Base-by-base conservation (phyloP, 176 grass and related monocot genomes). In the Luzula sylvatica region DNA sequence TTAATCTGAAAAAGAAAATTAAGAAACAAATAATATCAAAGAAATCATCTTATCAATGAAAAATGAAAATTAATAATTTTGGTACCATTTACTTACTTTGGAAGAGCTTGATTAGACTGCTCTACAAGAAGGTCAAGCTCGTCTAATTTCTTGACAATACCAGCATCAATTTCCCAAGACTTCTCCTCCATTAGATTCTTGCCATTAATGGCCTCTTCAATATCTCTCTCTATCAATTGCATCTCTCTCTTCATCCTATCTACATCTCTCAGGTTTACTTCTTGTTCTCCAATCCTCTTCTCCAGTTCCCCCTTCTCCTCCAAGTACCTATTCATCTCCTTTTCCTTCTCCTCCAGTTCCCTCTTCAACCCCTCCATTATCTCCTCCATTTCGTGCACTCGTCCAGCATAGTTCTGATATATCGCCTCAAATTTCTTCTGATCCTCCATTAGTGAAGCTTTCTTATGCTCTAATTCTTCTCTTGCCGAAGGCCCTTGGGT, bases 241-340 rank as follows among this genome's bases (percentile, higher is more conserved):
- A 90, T 71, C 59, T 98, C 85, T 65, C 75, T 78, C 4, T 45
- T 52, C 75, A 98, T 90, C 39, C 92, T 73, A 4, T 98, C 78
- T 0, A 58, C 42, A 40, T 79, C 92, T 62, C 75, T 75, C 22
- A 80, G 71, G 64, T 78, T 77, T 46, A 98, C 59, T 2, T 43
- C 59, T 55, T 98, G 92, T 3, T 54, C 26, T 1, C 73, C 68
- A 20, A 98, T 71, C 44, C 68, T 72, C 66, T 76, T 82, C 27
- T 19, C 25, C 17, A 90, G 44, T 2, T 72, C 92, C 50, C 71
- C 50, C 39, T 82, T 83, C 53, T 96, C 77, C 25, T 74, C 59
- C 2, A 14, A 46, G 8, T 59, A 26, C 16, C 41, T 52, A 22
- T 58, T 21, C 19, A 23, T 24, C 21, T 98, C 65, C 65, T 38